Evolutionary conservation across 331 rosid species (phyloP).

Genomic region (Telfairia occidentalis): DNA sequence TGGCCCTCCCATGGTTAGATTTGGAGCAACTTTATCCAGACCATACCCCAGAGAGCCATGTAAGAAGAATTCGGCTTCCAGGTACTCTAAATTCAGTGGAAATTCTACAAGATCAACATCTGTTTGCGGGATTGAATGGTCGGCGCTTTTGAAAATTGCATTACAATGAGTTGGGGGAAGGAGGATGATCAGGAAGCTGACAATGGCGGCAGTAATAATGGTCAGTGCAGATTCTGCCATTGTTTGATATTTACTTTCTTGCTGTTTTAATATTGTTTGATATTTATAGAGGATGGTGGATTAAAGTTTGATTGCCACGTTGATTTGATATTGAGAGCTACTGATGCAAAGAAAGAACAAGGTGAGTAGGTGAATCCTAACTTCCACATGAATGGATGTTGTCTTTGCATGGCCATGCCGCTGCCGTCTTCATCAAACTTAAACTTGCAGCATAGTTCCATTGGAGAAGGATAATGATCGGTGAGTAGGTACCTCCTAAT

Average conservation of each 20-base stretch:
- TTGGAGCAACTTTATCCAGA: slow-evolving; percentile 44
- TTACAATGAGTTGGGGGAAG: slow-evolving; percentile 11
- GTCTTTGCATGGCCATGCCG: background rate
- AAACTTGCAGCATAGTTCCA: background rate
- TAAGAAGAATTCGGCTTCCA: slow-evolving; percentile 78
- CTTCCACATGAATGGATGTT: background rate
- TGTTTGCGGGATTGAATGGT: background rate
- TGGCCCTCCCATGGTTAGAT: slow-evolving; percentile 48
- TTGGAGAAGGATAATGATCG: too few species aligned
- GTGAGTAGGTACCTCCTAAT: too few species aligned
- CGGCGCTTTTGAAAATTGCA: background rate
- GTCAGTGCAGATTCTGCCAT: slow-evolving; percentile 1
- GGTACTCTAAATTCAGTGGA: slow-evolving; percentile 58
- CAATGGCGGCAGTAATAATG: slow-evolving; percentile 6
- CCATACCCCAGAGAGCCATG: slow-evolving; percentile 54
- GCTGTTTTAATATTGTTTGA: too few species aligned
- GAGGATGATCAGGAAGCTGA: slow-evolving; percentile 15
- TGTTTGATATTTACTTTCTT: slow-evolving; percentile 2
- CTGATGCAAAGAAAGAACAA: background rate
- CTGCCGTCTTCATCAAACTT: background rate
- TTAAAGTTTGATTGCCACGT: background rate
- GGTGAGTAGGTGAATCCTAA: background rate
- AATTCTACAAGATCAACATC: slow-evolving; percentile 61
- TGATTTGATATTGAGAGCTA: background rate
- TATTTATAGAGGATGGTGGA: background rate